Percentiles rank a stretch among this genome's conserved stretches.
phyloP scores from a whole-genome alignment of 495 filamentous ascomycete genomes.

The Penicillium parvum region DNA sequence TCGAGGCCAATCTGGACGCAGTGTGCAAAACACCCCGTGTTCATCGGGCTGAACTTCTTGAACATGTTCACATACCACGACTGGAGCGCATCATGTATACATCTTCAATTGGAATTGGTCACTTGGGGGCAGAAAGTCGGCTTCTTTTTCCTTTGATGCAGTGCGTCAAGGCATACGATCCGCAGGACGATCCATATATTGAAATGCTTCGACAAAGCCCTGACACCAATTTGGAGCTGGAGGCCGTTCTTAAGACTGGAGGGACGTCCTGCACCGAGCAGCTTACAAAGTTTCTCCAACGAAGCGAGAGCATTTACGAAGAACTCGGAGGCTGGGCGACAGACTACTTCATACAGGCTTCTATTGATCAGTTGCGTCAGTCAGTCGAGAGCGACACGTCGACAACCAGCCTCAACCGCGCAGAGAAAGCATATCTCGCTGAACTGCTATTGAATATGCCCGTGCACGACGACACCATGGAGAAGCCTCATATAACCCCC shows the following conservation, averaged over 20 bases:
- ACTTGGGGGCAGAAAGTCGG: slow-evolving; percentile 6
- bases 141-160: slow-evolving; percentile 16
- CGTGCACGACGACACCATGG: slow-evolving; percentile 16
- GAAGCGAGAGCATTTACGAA: slow-evolving; percentile 41
- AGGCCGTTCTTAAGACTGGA: slow-evolving; percentile 41
- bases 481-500: slow-evolving; percentile 33
- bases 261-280: slow-evolving; percentile 63
- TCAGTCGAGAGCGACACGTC: slow-evolving; percentile 26
- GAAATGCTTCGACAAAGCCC: slow-evolving; percentile 42
- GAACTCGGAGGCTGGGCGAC: slow-evolving; percentile 73
- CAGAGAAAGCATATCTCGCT: slow-evolving; percentile 60
- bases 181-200: slow-evolving; percentile 68
- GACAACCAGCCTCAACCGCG: slow-evolving; percentile 37
- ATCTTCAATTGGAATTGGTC: neutral
- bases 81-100: slow-evolving; percentile 52
- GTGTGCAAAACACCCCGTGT: slow-evolving; percentile 66
- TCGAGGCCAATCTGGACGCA: slow-evolving; percentile 76
- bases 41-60: slow-evolving; percentile 65
- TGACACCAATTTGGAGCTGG: slow-evolving; percentile 30
- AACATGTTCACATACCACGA: slow-evolving; percentile 61
- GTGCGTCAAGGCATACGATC: slow-evolving; percentile 32
- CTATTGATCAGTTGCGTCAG: slow-evolving; percentile 45
- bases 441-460: slow-evolving; percentile 45
- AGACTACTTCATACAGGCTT: slow-evolving; percentile 63
- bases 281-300: slow-evolving; percentile 51